A percentile compares a stretch with the other conserved stretches of the same genome.
Conservation (phyloP, 2,329 filamentous ascomycete genomes). For the Ascocoryne sarcoides region DNA sequence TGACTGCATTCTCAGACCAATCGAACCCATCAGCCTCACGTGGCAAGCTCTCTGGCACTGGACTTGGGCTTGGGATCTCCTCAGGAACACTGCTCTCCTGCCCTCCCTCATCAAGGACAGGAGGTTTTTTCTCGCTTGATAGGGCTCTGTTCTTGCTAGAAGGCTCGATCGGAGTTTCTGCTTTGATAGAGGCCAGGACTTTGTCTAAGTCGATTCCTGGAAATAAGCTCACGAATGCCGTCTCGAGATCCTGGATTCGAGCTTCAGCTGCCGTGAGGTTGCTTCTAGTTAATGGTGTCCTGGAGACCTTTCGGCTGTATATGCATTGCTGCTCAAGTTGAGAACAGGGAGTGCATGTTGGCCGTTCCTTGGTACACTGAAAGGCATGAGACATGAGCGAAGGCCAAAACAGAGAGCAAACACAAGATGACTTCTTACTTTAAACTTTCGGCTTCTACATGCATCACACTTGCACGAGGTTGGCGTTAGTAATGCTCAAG, state of each 20-base stretch:
- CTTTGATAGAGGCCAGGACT: slow-evolving; percentile 3
- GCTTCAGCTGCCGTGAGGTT: slow-evolving; percentile 16
- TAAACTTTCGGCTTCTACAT: slow-evolving; percentile 11
- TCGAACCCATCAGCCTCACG: slow-evolving; percentile 17
- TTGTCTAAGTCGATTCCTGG: slow-evolving; percentile 14
- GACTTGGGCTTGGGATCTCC: background rate
- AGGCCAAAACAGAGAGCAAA: background rate
- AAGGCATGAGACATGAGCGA: background rate
- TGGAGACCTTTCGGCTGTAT: slow-evolving; percentile 34
- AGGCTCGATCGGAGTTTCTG: background rate
- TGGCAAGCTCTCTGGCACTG: slow-evolving; percentile 9
- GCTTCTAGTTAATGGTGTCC: slow-evolving; percentile 35
- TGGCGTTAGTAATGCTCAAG: background rate
- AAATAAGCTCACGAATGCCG: slow-evolving; percentile 7
- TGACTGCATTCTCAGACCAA: slow-evolving; percentile 11
- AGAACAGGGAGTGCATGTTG: slow-evolving; percentile 31
- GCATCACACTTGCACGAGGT: slow-evolving; percentile 10
- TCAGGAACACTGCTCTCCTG: background rate
- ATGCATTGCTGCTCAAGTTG: slow-evolving; percentile 33
- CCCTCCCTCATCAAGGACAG: background rate
- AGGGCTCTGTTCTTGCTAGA: background rate
- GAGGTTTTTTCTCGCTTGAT: background rate
- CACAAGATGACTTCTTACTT: slow-evolving; percentile 2
- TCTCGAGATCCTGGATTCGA: slow-evolving; percentile 10
- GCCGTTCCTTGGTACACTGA: slow-evolving; percentile 35